phyloP scores from a whole-genome alignment of 2,329 filamentous ascomycete genomes.

The Claviceps purpurea region DNA sequence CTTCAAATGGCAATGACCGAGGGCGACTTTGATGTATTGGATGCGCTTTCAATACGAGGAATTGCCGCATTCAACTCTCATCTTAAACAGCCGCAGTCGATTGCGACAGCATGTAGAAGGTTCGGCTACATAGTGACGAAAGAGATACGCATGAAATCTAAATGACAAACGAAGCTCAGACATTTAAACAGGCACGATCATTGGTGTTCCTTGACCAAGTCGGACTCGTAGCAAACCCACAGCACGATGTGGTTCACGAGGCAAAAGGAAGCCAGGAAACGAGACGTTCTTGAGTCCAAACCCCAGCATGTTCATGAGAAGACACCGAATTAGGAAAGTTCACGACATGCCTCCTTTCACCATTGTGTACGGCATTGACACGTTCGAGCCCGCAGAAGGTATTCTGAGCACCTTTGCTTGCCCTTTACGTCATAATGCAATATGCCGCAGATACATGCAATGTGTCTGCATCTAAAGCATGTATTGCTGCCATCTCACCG shows the following conservation, averaged over 20 bases:
- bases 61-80: too few relatives aligned
- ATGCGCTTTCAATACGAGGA: too few relatives aligned
- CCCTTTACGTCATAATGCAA: conserved; percentile 62
- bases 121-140: too few relatives aligned
- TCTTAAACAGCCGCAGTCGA: too few relatives aligned
- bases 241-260: conserved; percentile 34
- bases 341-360: conserved; percentile 68
- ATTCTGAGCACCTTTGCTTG: conserved; percentile 65
- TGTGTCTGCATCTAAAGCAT: conserved; percentile 53
- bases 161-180: too few relatives aligned
- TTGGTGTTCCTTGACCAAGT: too few relatives aligned
- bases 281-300: conserved; percentile 49
- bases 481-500: conserved; percentile 75
- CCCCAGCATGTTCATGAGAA: conserved; percentile 51
- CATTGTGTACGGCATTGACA: conserved; percentile 66
- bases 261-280: conserved; percentile 44
- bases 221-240: conserved; percentile 10
- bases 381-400: conserved; percentile 62
- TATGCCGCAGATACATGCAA: conserved; percentile 71
- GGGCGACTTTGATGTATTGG: conserved; percentile 63
- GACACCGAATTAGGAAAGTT: conserved; percentile 55
- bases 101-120: too few relatives aligned
- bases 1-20: conserved; percentile 52
- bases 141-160: too few relatives aligned
- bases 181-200: too few relatives aligned